Base-by-base conservation (phyloP, 192 early-diverging fungal genomes). In the Umbelopsis ramanniana region DNA sequence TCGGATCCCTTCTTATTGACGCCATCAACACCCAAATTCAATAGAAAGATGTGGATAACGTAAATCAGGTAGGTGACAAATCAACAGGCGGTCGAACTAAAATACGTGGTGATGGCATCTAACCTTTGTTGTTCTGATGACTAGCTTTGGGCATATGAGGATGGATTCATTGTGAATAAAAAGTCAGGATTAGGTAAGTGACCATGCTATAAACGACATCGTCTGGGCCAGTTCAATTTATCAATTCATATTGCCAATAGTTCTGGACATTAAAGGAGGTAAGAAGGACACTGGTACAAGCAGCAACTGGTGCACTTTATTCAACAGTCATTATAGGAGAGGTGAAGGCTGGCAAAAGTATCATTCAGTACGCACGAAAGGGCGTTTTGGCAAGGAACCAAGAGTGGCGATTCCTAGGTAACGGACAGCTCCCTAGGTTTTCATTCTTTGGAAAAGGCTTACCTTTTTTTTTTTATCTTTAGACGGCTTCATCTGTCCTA, bases 291-390 rank as follows among this genome's bases (percentile, higher is more conserved):
- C 21, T 9, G 12, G 23, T 6, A 1, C 26, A 26, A 6, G 7
- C 26, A 21, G 52, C 10, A 26, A 26, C 26, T 22, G 3, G 23
- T 54, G 5, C 9, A 33, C 5, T 29, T 17, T 12, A 37, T 11
- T 7, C 15, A 37, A 19, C 33, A 12, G 10, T 6, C 33, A 19
- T 15, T 6, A 4, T n/a, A 63, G 57, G 57, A 11, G 29, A 37
- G 3, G 26, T 63, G 17, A 35, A 29, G 8, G 29, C 57, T 29
- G 33, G 57, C 12, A 63, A 63, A 37, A 29, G 17, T 17, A 63
- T 63, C n/a, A 63, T 63, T 17, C 57, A 63, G 12, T 63, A 63
- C 19, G 17, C 33, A n/a, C 24, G 57, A 63, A 63, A 63, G n/a
- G 57, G 57, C 11, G 57, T 35, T 19, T 1, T 11, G 15, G 57